Percentiles rank a stretch among this genome's conserved stretches.
These are phyloP conservation scores for Saprolegnia parasitica DNA, from an alignment of 352 stramenopile genomes.

Conservation along the genomic window DNA sequence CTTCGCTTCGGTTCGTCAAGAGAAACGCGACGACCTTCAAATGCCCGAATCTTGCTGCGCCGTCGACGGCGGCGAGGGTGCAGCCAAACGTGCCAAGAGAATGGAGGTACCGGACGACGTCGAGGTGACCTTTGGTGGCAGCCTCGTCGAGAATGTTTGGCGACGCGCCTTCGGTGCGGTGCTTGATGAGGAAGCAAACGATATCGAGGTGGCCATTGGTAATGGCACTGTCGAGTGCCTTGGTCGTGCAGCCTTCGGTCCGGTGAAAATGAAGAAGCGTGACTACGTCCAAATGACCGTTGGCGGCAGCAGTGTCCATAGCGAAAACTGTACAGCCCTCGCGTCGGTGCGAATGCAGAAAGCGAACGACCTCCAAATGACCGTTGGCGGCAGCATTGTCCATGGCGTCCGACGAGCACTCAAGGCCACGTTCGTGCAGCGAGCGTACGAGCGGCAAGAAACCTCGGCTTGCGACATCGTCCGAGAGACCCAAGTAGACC, in stretches of 20 bases:
- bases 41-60: constrained; percentile 33
- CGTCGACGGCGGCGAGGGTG: constrained; percentile 24
- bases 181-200: constrained; percentile 29
- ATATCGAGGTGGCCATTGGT: constrained; percentile 39
- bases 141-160: constrained; percentile 31
- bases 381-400: no score
- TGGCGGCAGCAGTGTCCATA: no score
- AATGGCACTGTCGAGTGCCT: constrained; percentile 39
- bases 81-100: constrained; percentile 19
- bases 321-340: no score
- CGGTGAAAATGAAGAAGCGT: no score
- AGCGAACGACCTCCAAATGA: no score
- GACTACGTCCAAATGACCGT: no score
- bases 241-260: background rate
- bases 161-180: constrained; percentile 32
- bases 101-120: constrained; percentile 26
- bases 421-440: constrained; percentile 27
- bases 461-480: no score
- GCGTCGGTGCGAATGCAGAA: no score
- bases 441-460: no score
- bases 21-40: constrained; percentile 31
- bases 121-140: constrained; percentile 27
- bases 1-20: constrained; percentile 17
- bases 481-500: no score
- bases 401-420: constrained; percentile 30